Evolutionary conservation across 108 stramenopile genomes (phyloP), one percentile per base, ranked within the genome.

Genomic region (Craspedostauros australis): DNA sequence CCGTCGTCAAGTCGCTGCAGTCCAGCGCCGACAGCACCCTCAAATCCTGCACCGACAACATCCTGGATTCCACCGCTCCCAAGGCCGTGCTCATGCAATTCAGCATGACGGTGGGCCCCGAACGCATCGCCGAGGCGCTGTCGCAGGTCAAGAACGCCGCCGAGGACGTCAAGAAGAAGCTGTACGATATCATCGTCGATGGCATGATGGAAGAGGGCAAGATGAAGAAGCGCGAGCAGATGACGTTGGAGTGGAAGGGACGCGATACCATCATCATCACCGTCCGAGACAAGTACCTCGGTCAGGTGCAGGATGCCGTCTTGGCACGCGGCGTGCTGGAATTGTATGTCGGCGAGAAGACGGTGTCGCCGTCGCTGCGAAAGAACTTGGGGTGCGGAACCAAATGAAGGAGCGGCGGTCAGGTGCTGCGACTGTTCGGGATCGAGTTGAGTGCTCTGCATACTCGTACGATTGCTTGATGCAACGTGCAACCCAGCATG

Each of bases 161-260:
- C 1, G 23, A 50, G 34, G 12, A 26, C 2, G 32, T 33, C 23
- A 47, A 39, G 14, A 28, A 45, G 1, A 57, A 54, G 41, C 59
- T 66, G 29, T 33, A 43, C 29, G 24, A 43, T 38, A 66, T 66
- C 57, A 24, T 66, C 2, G 4, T 66, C n/a, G 24, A 57, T 4
- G 65, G 65, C 25, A 15, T 66, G 19, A n/a, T n/a, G 15, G 53
- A 30, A 20, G 64, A 36, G 7, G 65, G 57, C 32, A 57, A 58
- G 26, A 58, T 66, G 47, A 46, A 50, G 29, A 66, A 66, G 57
- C 57, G 65, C 4, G 65, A 66, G 31, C 16, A 19, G 12, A 54
- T 66, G 41, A 59, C 56, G 6, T 37, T 66, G 38, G 65, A 58
- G 52, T 66, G 65, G 65, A 66, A 59, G 26, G 65, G 56, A 12